Base-by-base conservation (phyloP, 2,329 filamentous ascomycete species). In the Diaporthe vaccinii region DNA sequence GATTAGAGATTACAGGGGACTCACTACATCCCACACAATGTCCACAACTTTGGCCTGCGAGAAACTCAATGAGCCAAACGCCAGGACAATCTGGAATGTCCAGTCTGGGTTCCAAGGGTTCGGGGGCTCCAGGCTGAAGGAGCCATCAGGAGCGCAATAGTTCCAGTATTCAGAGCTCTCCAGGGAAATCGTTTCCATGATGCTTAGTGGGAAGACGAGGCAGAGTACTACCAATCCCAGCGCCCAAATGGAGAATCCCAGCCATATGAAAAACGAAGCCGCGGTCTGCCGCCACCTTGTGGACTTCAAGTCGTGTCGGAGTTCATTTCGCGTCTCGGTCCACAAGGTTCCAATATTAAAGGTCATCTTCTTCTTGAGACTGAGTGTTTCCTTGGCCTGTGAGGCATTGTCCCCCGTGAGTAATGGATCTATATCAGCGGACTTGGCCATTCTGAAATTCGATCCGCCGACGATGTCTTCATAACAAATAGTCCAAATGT, bases 1-100 rank as follows among this genome's bases (percentile, higher is more conserved):
- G 3, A n/a, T 5, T 17, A 4, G 22, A 8, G 31, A 17, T 22
- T 20, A 12, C n/a, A 7, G 20, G n/a, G 3, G 34, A 74, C 79
- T 76, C 69, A 82, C 81, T 53, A 82, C 65, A 65, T 82, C 78
- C 79, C 78, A 81, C 4, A 73, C 76, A n/a, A 82, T 74, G 68
- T 82, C 80, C 73, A 82, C 78, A 7, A 79, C 68, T 41, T 82
- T 82, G 5, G 78, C 81, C 28, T 78, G 58, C 3, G 79, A 77
- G 72, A 82, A 82, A 17, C 41, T 77, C 12, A 81, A 70, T 1
- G 68, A 46, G 1, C 79, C 80, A 61, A 78, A 78, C 0, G 51
- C 76, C 20, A 78, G 25, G 22, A 76, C 78, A 25, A 80, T 78
- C 9, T 80, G 75, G 59, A 80, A 80, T 61, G 80, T 78, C 36